These are phyloP conservation scores for Coemansia sp. DNA, from an alignment of 192 early-diverging fungal genomes.

Conservation along the genomic window DNA sequence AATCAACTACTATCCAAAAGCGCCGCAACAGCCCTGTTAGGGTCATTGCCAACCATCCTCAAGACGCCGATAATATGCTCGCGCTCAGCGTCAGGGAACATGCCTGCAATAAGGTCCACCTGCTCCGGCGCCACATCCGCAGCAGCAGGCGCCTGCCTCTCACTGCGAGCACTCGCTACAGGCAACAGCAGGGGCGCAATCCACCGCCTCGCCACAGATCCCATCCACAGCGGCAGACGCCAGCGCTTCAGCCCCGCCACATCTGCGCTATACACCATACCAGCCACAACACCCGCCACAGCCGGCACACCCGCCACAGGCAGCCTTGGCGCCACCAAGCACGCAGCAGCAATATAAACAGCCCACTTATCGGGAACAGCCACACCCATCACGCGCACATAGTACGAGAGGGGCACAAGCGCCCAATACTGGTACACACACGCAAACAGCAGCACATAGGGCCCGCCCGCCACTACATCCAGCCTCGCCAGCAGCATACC, in stretches of 20 bases:
- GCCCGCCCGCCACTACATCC: neutral
- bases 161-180: neutral
- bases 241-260: constrained; percentile 18
- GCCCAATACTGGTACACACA: constrained; percentile 15
- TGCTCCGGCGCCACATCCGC: neutral
- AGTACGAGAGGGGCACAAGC: constrained; percentile 4
- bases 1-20: neutral
- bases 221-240: constrained; percentile 15
- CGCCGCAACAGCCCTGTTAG: neutral
- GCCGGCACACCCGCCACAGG: neutral
- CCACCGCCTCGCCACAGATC: neutral
- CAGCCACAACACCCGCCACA: constrained; percentile 11
- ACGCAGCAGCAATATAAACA: neutral
- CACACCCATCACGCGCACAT: constrained; percentile 1
- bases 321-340: constrained; percentile 1
- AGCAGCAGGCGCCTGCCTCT: no score
- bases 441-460: constrained; percentile 14
- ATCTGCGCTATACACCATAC: constrained; percentile 15
- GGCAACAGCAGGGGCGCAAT: neutral
- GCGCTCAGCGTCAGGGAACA: neutral
- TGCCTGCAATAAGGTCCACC: neutral
- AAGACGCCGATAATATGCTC: neutral
- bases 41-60: constrained; percentile 1
- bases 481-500: neutral
- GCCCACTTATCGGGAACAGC: constrained; percentile 16